Base-by-base conservation (phyloP, 2,329 filamentous ascomycete species). In the Aspergillus carbonarius region DNA sequence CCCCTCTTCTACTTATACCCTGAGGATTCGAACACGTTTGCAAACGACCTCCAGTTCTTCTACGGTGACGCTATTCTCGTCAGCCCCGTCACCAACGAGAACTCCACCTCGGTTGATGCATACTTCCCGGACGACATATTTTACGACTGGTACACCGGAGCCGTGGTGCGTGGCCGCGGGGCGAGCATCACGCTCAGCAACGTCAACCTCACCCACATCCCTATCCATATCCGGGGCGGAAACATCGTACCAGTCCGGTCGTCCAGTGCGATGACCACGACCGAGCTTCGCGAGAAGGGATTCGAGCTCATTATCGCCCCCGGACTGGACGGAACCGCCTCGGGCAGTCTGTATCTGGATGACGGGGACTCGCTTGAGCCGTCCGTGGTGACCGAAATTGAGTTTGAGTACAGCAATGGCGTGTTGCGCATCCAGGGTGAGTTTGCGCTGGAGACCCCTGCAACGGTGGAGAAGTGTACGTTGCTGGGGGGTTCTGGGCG, bases 1-100 rank as follows among this genome's bases (percentile, higher is more conserved):
- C 90, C 90, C 0, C 74, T 92, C 57, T 91, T 89, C 75, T 93
- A 87, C 77, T 70, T 85, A 27, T 93, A 92, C 70, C 89, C 85
- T 0, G 63, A 76, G 13, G 85, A 87, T 62, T 49, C 69, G 2
- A 79, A 82, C 57, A 82, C 82, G 0, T 84, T 83, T 63, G 63
- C 70, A 2, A 79, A 84, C 53, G 76, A 84, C 54, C 67, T 79
- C 20, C 85, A 87, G 60, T 87, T 83, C 78, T 86, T 87, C 76
- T 87, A 79, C 67, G 85, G 85, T 18, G 77, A 83, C 55, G 72
- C 79, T 5, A 71, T 87, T 23, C 77, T 87, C 20, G 80, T 87
- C 54, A 82, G 81, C 6, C 85, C 85, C 1, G 83, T 87, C 8
- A 81, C 76, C 0, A 76, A 80, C 0, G 78, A 84, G 50, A 79